A percentile compares a stretch with the other conserved stretches of the same genome.
Evolutionary conservation across 78 protist species (phyloP).

Genomic region (Dictyostelium firmibasis): DNA sequence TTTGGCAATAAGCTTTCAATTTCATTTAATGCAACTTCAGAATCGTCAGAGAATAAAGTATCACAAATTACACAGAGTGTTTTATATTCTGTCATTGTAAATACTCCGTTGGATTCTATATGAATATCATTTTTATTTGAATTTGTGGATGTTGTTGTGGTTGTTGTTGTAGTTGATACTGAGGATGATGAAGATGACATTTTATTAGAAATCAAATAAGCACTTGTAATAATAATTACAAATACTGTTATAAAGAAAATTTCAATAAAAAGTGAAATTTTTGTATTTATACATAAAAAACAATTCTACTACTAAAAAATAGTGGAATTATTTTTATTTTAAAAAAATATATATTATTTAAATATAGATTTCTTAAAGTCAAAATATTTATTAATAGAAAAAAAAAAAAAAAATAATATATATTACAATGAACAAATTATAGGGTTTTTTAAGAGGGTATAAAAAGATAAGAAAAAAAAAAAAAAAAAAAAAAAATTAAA

Average conservation of each 20-base stretch:
- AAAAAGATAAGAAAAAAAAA: too few relatives aligned
- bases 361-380: too few relatives aligned
- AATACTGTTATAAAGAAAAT: background rate
- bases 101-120: constrained; percentile 12
- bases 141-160: background rate
- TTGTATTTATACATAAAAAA: background rate
- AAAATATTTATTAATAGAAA: too few relatives aligned
- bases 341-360: too few relatives aligned
- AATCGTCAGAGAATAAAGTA: constrained; percentile 32
- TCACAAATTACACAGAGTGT: constrained; percentile 8
- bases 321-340: too few relatives aligned
- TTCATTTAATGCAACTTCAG: background rate
- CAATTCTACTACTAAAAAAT: background rate
- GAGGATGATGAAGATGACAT: background rate
- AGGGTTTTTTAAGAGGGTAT: too few relatives aligned
- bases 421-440: too few relatives aligned
- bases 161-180: background rate
- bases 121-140: background rate
- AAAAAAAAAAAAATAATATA: too few relatives aligned
- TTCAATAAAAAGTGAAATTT: background rate
- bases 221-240: background rate
- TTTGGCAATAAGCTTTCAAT: background rate
- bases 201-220: background rate
- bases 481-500: too few relatives aligned
- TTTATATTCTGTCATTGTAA: constrained; percentile 34